Base-by-base conservation (phyloP, 108 stramenopile genomes). In the Stephanodiscus triporus region DNA sequence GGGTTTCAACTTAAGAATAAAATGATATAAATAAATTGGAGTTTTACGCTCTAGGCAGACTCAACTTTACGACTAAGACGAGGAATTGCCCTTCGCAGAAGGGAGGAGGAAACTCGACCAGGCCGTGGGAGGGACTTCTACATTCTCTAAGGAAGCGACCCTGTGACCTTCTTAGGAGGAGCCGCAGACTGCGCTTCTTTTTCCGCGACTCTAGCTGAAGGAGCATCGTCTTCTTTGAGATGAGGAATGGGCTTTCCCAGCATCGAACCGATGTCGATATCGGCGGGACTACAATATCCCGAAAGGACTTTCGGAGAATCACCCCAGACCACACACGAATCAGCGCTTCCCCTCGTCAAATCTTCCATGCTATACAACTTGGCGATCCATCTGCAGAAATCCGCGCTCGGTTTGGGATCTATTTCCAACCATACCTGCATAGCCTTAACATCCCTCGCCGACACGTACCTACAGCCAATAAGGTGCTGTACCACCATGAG, bases 401-500 rank as follows among this genome's bases (percentile, higher is more conserved):
- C 17, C 13, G 34, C 30, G n/a, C 36, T 19, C 34, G 14, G n/a
- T 34, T 32, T 32, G 4, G 22, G 58, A 59, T 32, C 29, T 3
- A 27, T n/a, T 0, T 10, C 13, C 32, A 34, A 11, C 58, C 27
- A 59, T 59, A 7, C 58, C 58, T 11, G 30, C 13, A 59, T 27
- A 3, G 26, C 27, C 23, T 59, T 59, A 0, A 17, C 27, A 37
- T 59, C 58, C 14, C n/a, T 59, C 4, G 58, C 29, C 14, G n/a
- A 34, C 30, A 59, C 16, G 58, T 34, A 59, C 30, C 32, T 27
- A 37, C 71, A 72, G 37, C 23, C 34, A 5, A 54, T 29, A 9
- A 73, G 26, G 51, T 73, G 72, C 51, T 73, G 27, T 19, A 38
- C 56, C 45, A 37, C 72, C 53, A 73, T 54, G 22, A 73, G 20